phyloP scores from a whole-genome alignment of 2,329 filamentous ascomycete genomes.

The Knoxdaviesia capensis region DNA sequence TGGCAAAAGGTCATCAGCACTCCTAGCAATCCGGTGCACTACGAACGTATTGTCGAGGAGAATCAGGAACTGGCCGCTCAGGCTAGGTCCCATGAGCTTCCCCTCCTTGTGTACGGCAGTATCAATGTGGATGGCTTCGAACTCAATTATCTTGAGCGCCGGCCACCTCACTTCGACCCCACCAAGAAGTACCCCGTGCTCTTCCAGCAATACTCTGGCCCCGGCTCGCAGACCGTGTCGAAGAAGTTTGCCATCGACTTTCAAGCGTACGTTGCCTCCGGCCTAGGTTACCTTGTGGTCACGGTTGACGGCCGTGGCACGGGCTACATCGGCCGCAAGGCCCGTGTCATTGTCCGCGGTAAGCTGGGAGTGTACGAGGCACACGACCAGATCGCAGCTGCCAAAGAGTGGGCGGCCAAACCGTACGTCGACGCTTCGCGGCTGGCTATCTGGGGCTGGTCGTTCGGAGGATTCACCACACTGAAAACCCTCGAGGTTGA shows the following conservation, averaged over 20 bases:
- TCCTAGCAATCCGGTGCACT: slow-evolving; percentile 42
- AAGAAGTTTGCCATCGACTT: slow-evolving; percentile 74
- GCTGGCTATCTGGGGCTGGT: slow-evolving; percentile 97
- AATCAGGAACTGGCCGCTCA: slow-evolving; percentile 51
- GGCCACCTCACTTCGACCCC: slow-evolving; percentile 71
- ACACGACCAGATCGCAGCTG: slow-evolving; percentile 77
- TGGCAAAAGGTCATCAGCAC: slow-evolving; percentile 84
- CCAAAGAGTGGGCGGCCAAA: slow-evolving; percentile 63
- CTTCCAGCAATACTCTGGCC: slow-evolving; percentile 88
- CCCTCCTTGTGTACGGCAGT: slow-evolving; percentile 63
- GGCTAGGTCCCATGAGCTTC: slow-evolving; percentile 60
- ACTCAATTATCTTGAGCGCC: slow-evolving; percentile 57
- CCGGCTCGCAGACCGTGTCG: slow-evolving; percentile 73
- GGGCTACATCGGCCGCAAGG: slow-evolving; percentile 69
- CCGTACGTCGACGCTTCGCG: slow-evolving; percentile 64
- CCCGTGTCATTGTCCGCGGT: slow-evolving; percentile 63
- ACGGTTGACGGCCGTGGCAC: slow-evolving; percentile 90
- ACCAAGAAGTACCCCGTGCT: slow-evolving; percentile 81
- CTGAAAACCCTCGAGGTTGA: slow-evolving; percentile 89
- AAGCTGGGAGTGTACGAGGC: slow-evolving; percentile 75
- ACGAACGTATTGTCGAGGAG: slow-evolving; percentile 55
- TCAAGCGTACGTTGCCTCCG: slow-evolving; percentile 70
- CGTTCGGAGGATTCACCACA: slow-evolving; percentile 86
- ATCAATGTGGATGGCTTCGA: slow-evolving; percentile 66
- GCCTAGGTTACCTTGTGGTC: slow-evolving; percentile 78